Conservation (phyloP, 164 flowering plant genomes). For the Euptelea pleiosperma region DNA sequence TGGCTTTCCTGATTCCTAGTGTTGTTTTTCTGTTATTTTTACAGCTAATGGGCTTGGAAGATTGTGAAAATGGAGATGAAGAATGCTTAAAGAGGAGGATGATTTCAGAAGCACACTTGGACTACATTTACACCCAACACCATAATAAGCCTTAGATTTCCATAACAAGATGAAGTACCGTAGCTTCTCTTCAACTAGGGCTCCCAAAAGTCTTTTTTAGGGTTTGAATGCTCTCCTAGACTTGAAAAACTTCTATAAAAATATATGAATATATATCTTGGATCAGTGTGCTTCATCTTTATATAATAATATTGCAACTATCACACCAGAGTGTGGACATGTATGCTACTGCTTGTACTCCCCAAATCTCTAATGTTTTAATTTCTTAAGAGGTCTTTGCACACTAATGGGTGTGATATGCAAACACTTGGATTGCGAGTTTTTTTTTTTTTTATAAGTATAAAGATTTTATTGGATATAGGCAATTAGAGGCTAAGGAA, state of each 20-base stretch:
- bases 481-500: too few species aligned
- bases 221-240: too few species aligned
- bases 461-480: too few species aligned
- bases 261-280: too few species aligned
- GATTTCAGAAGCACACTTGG: slow-evolving; percentile 66
- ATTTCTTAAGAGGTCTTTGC: too few species aligned
- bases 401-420: too few species aligned
- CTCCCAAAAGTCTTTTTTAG: not conserved
- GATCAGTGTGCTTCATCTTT: too few species aligned
- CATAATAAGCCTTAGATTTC: slow-evolving; percentile 35
- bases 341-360: not conserved
- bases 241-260: too few species aligned
- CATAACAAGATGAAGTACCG: not conserved
- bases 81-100: slow-evolving; percentile 63
- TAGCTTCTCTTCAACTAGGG: not conserved
- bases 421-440: too few species aligned
- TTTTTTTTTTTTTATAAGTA: too few species aligned
- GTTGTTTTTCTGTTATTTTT: not conserved
- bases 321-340: too few species aligned
- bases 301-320: too few species aligned
- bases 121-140: slow-evolving; percentile 71
- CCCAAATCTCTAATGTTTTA: not conserved
- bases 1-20: not conserved
- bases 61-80: slow-evolving; percentile 44
- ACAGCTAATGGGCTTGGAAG: slow-evolving; percentile 49